Evolutionary conservation across 2,329 filamentous ascomycete genomes (phyloP), one percentile per base, ranked within the genome.

Genomic region (Daldinia eschscholtzii): DNA sequence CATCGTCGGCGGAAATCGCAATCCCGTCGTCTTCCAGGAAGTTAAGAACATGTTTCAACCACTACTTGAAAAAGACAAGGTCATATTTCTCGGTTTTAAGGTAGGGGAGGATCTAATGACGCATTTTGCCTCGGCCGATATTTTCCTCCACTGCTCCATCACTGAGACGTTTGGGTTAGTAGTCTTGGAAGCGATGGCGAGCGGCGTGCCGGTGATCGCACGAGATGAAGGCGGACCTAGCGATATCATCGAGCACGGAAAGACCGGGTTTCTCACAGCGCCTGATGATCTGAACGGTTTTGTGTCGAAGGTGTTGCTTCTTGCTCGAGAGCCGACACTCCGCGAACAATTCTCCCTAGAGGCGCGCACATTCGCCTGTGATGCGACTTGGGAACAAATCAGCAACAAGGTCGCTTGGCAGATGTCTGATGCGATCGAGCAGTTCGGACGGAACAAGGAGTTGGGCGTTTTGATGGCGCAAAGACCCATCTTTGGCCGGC

Each of bases 101-200:
- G 84, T 86, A 0, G 89, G 90, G 10, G 83, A 76, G 57, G 83
- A 84, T 2, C 82, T 92, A 7, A 89, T 89, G n/a, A 81, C 83
- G n/a, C 86, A 88, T 9, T 93, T 92, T 71, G 89, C 91, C 1
- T 87, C 87, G 3, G 89, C 87, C 0, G 90, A 92, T 74, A 72
- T 92, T n/a, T 92, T 92, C 75, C 79, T 92, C 13, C 90, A 92
- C 79, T 91, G 89, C 79, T 92, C 88, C 23, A 82, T 92, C 64
- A 92, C 90, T 0, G 90, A 92, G 78, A 92, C 90, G 0, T 92
- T 92, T 77, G 90, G 90, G 0, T 81, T 92, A 9, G 90, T 92
- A 0, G 90, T 92, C 1, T 81, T 92, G 1, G 90, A 92, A 78
- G 87, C 88, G 2, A 92, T 92, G 89, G 89, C 90, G 0, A 91